Base-by-base conservation (phyloP, 768 basidiomycete species). In the Suillus paluster region DNA sequence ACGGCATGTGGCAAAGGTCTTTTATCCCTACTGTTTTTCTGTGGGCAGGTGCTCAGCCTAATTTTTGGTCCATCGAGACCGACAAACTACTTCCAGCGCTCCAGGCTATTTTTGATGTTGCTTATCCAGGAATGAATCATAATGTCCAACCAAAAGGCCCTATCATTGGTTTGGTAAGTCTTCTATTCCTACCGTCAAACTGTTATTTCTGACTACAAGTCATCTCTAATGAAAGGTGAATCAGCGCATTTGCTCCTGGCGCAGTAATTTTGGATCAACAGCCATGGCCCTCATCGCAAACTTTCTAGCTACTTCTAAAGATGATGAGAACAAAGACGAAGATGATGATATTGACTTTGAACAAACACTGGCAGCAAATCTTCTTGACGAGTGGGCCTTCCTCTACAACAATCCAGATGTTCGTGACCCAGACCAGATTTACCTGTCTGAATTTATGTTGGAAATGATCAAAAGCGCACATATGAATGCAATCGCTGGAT, bases 201-300 rank as follows among this genome's bases (percentile, higher is more conserved):
- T 36, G 11, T 36, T 38, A 11, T 38, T 12, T 38, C 36, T 38
- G 11, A 38, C 36, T 2, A 2, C 36, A 38, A 38, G 14, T 39
- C 15, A 39, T 14, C 38, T 14, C 11, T 15, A 39, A 12, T 15
- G 6, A 15, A 39, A 64, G 61, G 44, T 30, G 5, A 39, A n/a
- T 14, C 64, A 65, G 30, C 23, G 33, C 14, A 8, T 65, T 3
- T n/a, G 44, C 19, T 50, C 62, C 57, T 65, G 64, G 64, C 33
- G 41, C 14, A 65, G 45, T 25, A 23, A 59, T 8, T 52, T 65
- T 6, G 23, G 64, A 17, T 63, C 58, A 9, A 59, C 54, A 30
- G 58, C 62, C 5, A 52, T 59, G 15, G 19, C 42, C 4, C 58
- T 63, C n/a, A 10, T 65, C 38, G 30, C 41, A 1, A n/a, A 50